Percentiles rank a stretch among this genome's conserved stretches.
phyloP scores from a whole-genome alignment of 352 stramenopile genomes.

The Pythium oligandrum region DNA sequence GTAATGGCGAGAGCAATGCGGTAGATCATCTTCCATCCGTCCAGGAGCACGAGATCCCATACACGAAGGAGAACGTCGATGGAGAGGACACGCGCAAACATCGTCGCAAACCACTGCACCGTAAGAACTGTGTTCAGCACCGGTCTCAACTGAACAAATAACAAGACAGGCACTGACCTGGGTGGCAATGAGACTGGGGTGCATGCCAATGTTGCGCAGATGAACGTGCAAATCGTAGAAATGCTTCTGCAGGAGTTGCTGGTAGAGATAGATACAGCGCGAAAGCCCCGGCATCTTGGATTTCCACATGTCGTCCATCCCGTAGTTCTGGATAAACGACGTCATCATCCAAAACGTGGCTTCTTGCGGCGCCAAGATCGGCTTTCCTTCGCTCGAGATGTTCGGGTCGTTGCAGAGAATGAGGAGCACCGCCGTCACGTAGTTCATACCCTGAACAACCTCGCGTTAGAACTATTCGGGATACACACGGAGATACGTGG shows the following conservation, averaged over 20 bases:
- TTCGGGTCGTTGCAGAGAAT: slow-evolving; percentile 33
- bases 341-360: slow-evolving; percentile 56
- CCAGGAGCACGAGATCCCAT: slow-evolving; percentile 71
- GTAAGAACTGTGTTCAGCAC: too few species aligned
- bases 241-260: slow-evolving; percentile 60
- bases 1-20: slow-evolving; percentile 66
- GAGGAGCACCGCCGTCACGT: slow-evolving; percentile 61
- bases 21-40: slow-evolving; percentile 78
- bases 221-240: slow-evolving; percentile 65
- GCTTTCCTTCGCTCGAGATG: not conserved
- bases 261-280: slow-evolving; percentile 70
- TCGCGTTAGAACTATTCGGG: too few species aligned
- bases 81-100: slow-evolving; percentile 67
- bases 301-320: slow-evolving; percentile 66
- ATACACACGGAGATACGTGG: too few species aligned
- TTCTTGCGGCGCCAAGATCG: slow-evolving; percentile 29
- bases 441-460: slow-evolving; percentile 72
- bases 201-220: slow-evolving; percentile 73
- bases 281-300: slow-evolving; percentile 76
- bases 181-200: slow-evolving; percentile 70
- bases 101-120: slow-evolving; percentile 76
- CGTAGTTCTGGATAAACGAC: slow-evolving; percentile 43
- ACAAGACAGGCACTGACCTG: slow-evolving; percentile 32
- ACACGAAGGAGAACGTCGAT: slow-evolving; percentile 40
- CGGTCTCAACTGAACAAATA: slow-evolving; percentile 1